Conservation (phyloP, 2,329 filamentous ascomycete species). For the Cordyceps pruinosa region DNA sequence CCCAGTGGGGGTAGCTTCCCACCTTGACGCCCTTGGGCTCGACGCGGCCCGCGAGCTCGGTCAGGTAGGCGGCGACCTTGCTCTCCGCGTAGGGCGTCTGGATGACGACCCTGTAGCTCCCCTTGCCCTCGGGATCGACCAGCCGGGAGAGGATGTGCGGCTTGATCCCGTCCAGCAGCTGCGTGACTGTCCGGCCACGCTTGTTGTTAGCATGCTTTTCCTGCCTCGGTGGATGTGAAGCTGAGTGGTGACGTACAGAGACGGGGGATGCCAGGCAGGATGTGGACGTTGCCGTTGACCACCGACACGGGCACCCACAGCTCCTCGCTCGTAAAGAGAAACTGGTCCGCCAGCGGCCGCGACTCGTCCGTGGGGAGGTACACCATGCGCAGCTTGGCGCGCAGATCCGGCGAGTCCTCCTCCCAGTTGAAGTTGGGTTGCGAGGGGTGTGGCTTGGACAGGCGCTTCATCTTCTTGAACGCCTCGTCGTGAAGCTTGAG, state of each 20-base stretch:
- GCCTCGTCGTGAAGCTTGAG: slow-evolving; percentile 72
- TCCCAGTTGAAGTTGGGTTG: slow-evolving; percentile 81
- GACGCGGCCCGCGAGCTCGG: slow-evolving; percentile 67
- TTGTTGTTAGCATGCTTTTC: background rate
- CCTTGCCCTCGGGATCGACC: slow-evolving; percentile 72
- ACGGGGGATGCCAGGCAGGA: slow-evolving; percentile 81
- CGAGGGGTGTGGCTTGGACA: slow-evolving; percentile 66
- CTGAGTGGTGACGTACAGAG: slow-evolving; percentile 49
- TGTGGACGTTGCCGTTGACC: slow-evolving; percentile 89
- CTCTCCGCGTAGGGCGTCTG: slow-evolving; percentile 87
- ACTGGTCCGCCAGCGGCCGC: slow-evolving; percentile 60
- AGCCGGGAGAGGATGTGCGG: slow-evolving; percentile 63
- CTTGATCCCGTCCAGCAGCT: slow-evolving; percentile 69
- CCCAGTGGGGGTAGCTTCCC: slow-evolving; percentile 91
- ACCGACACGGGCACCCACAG: slow-evolving; percentile 87
- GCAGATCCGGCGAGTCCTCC: slow-evolving; percentile 63
- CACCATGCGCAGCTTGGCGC: slow-evolving; percentile 85
- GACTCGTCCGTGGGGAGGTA: slow-evolving; percentile 69
- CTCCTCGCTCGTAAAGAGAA: slow-evolving; percentile 70
- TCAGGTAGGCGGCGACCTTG: slow-evolving; percentile 73
- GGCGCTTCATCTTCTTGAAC: slow-evolving; percentile 72
- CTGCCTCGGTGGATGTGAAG: no score
- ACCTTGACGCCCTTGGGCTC: slow-evolving; percentile 79
- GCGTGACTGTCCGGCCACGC: slow-evolving; percentile 47
- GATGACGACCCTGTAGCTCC: slow-evolving; percentile 70